Evolutionary conservation across 2,329 filamentous ascomycete genomes (phyloP).

Genomic region (Tothia fuscella): DNA sequence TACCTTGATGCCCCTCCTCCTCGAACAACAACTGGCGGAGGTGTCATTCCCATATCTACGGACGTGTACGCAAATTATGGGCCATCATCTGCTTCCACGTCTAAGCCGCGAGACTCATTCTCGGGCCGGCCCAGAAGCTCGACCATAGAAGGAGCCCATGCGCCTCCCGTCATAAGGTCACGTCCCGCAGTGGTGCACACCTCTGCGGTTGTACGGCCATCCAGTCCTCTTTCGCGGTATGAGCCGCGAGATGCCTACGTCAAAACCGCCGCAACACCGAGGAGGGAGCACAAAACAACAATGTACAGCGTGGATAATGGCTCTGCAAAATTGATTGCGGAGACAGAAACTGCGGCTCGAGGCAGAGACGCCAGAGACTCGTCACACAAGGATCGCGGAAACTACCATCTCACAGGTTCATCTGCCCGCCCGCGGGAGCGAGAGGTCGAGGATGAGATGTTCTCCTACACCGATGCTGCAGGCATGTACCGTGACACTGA

Average conservation of each 20-base stretch:
- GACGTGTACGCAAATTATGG: conserved; percentile 9
- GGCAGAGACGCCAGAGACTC: conserved; percentile 13
- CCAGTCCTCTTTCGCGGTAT: conserved; percentile 29
- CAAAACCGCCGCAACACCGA: conserved; percentile 19
- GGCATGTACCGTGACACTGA: conserved; percentile 40
- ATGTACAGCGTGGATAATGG: conserved; percentile 37
- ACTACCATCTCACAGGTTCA: conserved; percentile 1
- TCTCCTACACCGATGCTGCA: conserved; percentile 38
- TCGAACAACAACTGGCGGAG: neutral
- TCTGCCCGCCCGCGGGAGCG: neutral
- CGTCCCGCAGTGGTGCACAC: conserved; percentile 23
- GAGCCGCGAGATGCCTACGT: conserved; percentile 27
- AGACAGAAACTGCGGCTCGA: conserved; percentile 26
- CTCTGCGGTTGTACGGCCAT: conserved; percentile 20
- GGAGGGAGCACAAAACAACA: conserved; percentile 17
- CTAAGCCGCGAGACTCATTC: conserved; percentile 25
- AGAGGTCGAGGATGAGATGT: conserved; percentile 30
- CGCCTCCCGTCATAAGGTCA: conserved; percentile 21
- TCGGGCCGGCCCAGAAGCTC: conserved; percentile 33
- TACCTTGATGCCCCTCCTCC: conserved; percentile 2
- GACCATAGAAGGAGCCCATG: conserved; percentile 29
- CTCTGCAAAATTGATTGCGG: conserved; percentile 25
- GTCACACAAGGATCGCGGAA: conserved; percentile 1
- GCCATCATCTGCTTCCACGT: neutral
- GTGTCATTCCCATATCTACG: conserved; percentile 11